Conservation (phyloP, 208 protist genomes). For the Crithidia brevicula region DNA sequence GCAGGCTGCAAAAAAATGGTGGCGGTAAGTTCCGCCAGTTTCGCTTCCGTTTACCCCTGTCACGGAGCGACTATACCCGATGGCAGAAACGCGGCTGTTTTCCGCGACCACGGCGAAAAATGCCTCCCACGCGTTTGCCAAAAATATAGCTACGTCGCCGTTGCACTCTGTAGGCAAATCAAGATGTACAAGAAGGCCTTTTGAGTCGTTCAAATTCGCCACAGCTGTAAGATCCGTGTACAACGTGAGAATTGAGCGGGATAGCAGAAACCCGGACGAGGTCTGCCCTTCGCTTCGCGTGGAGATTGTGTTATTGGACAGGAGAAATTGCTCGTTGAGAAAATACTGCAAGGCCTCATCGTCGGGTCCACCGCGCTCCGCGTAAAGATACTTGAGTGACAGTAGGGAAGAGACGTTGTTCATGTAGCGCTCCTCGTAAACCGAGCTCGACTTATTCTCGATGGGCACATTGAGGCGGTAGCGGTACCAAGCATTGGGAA, state of each 20-base stretch:
- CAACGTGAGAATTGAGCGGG: constrained; percentile 55
- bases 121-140: constrained; percentile 59
- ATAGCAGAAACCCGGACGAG: constrained; percentile 72
- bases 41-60: constrained; percentile 28
- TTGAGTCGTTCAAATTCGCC: constrained; percentile 51
- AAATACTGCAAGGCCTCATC: constrained; percentile 65
- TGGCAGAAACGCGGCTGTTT: constrained; percentile 41
- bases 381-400: constrained; percentile 50
- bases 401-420: constrained; percentile 60
- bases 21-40: constrained; percentile 48
- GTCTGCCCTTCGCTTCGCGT: constrained; percentile 20
- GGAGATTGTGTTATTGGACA: constrained; percentile 42
- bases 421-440: constrained; percentile 35
- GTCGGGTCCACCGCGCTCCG: constrained; percentile 46
- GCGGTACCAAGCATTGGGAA: constrained; percentile 50
- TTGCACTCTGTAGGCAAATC: constrained; percentile 56
- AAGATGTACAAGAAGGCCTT: constrained; percentile 61
- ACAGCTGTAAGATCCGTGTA: constrained; percentile 43
- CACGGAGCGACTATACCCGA: constrained; percentile 64
- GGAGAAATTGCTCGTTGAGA: constrained; percentile 47
- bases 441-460: constrained; percentile 30
- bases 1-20: constrained; percentile 79
- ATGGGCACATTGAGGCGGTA: constrained; percentile 56
- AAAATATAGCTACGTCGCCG: constrained; percentile 40
- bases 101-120: constrained; percentile 55